A percentile compares a stretch with the other conserved stretches of the same genome.
phyloP scores from a whole-genome alignment of 768 basidiomycete species.

The Exsudoporus frostii region DNA sequence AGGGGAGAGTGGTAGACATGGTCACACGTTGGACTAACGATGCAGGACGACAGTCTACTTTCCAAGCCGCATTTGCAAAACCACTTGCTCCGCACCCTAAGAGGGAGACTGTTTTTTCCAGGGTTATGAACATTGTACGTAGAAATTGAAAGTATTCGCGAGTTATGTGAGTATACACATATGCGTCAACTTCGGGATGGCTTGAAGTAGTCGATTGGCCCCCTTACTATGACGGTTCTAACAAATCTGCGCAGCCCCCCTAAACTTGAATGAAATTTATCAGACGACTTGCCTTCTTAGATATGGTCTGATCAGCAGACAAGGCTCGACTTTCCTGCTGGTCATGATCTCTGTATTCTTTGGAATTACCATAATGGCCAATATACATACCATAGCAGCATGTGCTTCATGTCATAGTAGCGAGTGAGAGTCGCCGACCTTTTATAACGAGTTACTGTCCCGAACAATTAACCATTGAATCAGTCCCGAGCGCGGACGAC shows the following conservation, averaged over 20 bases:
- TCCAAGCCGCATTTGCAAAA: neutral
- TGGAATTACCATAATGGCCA: neutral
- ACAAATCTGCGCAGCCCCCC: too few species aligned
- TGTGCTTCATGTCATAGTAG: neutral
- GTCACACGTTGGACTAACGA: constrained; percentile 39
- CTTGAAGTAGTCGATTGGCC: too few species aligned
- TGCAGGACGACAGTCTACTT: neutral
- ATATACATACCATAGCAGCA: neutral
- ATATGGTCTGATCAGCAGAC: too few species aligned
- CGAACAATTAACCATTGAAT: neutral
- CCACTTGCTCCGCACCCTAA: neutral
- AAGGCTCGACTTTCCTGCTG: too few species aligned
- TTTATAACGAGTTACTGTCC: neutral
- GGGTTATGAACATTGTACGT: neutral
- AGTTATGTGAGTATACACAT: constrained; percentile 1
- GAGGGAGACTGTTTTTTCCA: neutral
- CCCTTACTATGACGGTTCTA: too few species aligned
- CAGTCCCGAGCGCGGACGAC: neutral
- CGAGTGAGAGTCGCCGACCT: neutral
- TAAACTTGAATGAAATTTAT: too few species aligned
- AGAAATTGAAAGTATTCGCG: neutral
- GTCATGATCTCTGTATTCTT: neutral
- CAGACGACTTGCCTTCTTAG: too few species aligned
- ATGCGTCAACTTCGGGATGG: too few species aligned
- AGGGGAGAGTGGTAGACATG: constrained; percentile 46